Conservation (phyloP, 345 rosid species). For the Barbarea vulgaris region DNA sequence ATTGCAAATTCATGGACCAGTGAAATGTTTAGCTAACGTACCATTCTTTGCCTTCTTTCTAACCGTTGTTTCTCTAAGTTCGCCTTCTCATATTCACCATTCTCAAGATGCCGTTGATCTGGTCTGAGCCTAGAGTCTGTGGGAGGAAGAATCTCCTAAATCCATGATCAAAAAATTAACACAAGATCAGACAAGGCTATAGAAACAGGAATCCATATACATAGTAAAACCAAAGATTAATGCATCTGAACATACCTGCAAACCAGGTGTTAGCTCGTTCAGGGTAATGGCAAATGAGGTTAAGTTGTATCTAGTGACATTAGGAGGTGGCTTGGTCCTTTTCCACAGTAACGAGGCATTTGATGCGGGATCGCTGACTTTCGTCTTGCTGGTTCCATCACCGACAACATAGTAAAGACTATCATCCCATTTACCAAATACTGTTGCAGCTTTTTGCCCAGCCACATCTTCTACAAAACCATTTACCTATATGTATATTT, state of each 20-base stretch:
- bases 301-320: conserved; percentile 88
- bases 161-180: conserved; percentile 25
- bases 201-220: neutral
- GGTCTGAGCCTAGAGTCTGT: conserved; percentile 99
- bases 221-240: neutral
- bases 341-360: conserved; percentile 77
- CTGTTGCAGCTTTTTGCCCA: conserved; percentile 69
- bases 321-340: conserved; percentile 71
- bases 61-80: conserved; percentile 91
- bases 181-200: conserved; percentile 6
- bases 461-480: conserved; percentile 79
- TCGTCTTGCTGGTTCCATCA: conserved; percentile 60
- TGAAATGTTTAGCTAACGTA: conserved; percentile 35
- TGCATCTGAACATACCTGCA: conserved; percentile 62
- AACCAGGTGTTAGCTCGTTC: conserved; percentile 90
- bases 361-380: conserved; percentile 56
- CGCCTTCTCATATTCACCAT: conserved; percentile 97
- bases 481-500: conserved; percentile 56
- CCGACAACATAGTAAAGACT: conserved; percentile 63
- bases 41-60: conserved; percentile 97
- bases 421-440: conserved; percentile 97
- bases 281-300: conserved; percentile 90
- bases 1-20: conserved; percentile 3
- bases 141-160: conserved; percentile 96
- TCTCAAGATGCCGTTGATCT: conserved; percentile 95